Percentiles rank a stretch among this genome's conserved stretches.
Conservation (phyloP, 2,329 filamentous ascomycete genomes). For the Pseudopyricularia cyperi region DNA sequence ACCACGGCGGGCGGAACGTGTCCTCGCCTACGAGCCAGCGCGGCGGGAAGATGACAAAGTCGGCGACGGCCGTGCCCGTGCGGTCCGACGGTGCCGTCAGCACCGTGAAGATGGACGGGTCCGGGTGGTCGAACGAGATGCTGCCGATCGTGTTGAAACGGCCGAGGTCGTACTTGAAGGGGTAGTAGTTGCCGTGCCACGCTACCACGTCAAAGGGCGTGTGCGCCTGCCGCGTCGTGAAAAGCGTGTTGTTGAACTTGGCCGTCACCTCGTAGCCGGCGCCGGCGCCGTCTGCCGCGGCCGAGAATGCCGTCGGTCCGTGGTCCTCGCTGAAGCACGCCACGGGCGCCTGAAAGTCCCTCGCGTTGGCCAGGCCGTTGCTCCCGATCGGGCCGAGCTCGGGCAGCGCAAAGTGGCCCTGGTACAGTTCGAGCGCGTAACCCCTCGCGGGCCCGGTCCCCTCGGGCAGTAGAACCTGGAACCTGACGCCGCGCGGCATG, state of each 20-base stretch:
- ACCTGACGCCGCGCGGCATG: slow-evolving; percentile 48
- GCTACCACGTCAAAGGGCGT: slow-evolving; percentile 54
- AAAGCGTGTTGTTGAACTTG: slow-evolving; percentile 47
- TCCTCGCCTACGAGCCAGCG: slow-evolving; percentile 45
- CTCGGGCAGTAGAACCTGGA: slow-evolving; percentile 42
- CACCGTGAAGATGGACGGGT: slow-evolving; percentile 52
- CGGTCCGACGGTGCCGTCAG: slow-evolving; percentile 36
- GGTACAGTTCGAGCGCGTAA: slow-evolving; percentile 48
- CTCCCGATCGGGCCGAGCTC: slow-evolving; percentile 46
- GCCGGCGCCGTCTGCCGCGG: background rate
- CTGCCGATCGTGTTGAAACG: slow-evolving; percentile 50
- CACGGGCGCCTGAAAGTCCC: slow-evolving; percentile 49
- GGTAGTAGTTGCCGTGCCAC: slow-evolving; percentile 56
- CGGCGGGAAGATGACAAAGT: slow-evolving; percentile 47
- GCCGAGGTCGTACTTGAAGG: slow-evolving; percentile 55
- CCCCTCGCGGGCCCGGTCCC: slow-evolving; percentile 29
- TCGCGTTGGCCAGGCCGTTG: slow-evolving; percentile 42
- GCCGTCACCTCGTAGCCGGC: slow-evolving; percentile 29
- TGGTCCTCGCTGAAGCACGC: slow-evolving; percentile 40
- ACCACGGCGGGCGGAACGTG: slow-evolving; percentile 46
- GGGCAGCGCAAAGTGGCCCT: slow-evolving; percentile 43
- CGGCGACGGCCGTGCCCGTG: slow-evolving; percentile 38
- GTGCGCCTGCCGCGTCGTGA: slow-evolving; percentile 43
- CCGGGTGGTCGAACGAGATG: slow-evolving; percentile 51
- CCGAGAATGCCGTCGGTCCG: slow-evolving; percentile 7